Conservation (phyloP, 768 basidiomycete genomes). For the Phylloporus arenicola region DNA sequence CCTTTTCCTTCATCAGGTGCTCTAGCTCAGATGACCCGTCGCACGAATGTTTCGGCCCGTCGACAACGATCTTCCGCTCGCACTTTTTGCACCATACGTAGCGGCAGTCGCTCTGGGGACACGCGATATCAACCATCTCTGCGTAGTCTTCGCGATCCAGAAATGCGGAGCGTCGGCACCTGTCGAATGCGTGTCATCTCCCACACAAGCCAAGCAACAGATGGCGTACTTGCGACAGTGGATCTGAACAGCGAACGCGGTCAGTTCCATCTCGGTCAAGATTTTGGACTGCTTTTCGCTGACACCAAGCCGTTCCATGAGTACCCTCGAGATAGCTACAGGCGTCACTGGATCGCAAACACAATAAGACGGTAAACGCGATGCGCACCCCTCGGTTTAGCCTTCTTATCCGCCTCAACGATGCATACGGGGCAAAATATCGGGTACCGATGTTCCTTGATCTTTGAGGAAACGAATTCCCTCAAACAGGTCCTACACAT, state of each 20-base stretch:
- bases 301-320: constrained; percentile 44
- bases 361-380: not conserved
- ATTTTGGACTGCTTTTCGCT: constrained; percentile 36
- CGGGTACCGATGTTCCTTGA: constrained; percentile 52
- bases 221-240: constrained; percentile 44
- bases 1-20: constrained; percentile 43
- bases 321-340: constrained; percentile 36
- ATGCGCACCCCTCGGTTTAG: constrained; percentile 20
- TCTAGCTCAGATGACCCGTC: constrained; percentile 53
- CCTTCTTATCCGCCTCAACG: constrained; percentile 17
- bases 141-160: constrained; percentile 48
- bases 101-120: constrained; percentile 44
- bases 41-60: constrained; percentile 49
- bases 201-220: too few relatives aligned
- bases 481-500: constrained; percentile 53
- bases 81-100: constrained; percentile 61
- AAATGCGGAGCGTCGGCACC: constrained; percentile 46
- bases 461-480: constrained; percentile 37
- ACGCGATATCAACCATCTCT: constrained; percentile 37
- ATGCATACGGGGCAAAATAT: constrained; percentile 58
- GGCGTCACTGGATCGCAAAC: not conserved
- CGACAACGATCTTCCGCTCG: constrained; percentile 34
- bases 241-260: constrained; percentile 37
- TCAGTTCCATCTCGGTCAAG: constrained; percentile 45
- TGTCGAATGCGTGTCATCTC: constrained; percentile 16